phyloP scores from a whole-genome alignment of 2,329 filamentous ascomycete species.

The Cadophora gregata region DNA sequence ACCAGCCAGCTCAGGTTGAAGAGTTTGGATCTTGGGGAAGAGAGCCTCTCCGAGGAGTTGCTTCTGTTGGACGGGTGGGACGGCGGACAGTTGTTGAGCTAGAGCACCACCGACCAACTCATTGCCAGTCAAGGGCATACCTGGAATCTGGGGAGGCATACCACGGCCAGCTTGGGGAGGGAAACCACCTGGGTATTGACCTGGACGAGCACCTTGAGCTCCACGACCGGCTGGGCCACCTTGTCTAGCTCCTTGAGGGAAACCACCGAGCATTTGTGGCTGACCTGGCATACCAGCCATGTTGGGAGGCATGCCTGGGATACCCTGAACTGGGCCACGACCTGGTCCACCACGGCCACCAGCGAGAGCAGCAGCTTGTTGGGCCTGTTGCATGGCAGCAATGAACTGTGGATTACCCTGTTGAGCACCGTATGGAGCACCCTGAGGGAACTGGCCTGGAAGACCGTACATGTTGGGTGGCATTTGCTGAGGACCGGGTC shows the following conservation, averaged over 20 bases:
- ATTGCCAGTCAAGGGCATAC: slow-evolving; percentile 40
- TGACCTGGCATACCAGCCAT: slow-evolving; percentile 62
- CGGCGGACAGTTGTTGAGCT: slow-evolving; percentile 62
- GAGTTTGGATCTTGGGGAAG: slow-evolving; percentile 96
- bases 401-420: slow-evolving; percentile 81
- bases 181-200: slow-evolving; percentile 45
- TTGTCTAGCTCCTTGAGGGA: slow-evolving; percentile 58
- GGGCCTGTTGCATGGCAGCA: slow-evolving; percentile 81
- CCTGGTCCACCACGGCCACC: slow-evolving; percentile 46
- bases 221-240: slow-evolving; percentile 46
- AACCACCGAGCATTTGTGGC: slow-evolving; percentile 60
- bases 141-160: slow-evolving; percentile 43
- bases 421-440: slow-evolving; percentile 77
- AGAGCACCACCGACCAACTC: slow-evolving; percentile 50
- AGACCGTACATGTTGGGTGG: slow-evolving; percentile 86
- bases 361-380: slow-evolving; percentile 62
- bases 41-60: slow-evolving; percentile 97
- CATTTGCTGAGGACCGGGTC: slow-evolving; percentile 81
- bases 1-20: slow-evolving; percentile 94
- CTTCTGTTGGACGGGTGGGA: slow-evolving; percentile 82
- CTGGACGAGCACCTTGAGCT: slow-evolving; percentile 46
- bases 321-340: slow-evolving; percentile 67
- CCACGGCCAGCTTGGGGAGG: slow-evolving; percentile 46
- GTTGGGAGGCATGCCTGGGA: slow-evolving; percentile 77
- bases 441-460: slow-evolving; percentile 79